phyloP scores from a whole-genome alignment of 139 green algal species.

The Tetradesmus obliquus region DNA sequence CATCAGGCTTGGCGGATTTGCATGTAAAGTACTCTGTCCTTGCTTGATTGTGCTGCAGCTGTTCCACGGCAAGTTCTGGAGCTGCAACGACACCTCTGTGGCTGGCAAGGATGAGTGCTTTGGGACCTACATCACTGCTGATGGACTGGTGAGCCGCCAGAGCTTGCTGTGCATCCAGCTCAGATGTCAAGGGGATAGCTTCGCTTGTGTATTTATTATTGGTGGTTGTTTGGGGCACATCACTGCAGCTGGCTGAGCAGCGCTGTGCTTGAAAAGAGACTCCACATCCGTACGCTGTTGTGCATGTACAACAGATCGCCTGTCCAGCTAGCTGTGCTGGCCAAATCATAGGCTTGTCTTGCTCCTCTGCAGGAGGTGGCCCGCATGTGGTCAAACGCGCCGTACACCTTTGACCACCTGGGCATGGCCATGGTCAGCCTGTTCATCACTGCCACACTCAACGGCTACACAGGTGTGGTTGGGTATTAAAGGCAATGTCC shows the following conservation, averaged over 20 bases:
- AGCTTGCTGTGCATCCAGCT: neutral
- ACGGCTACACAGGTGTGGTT: constrained; percentile 73
- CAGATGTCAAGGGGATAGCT: too few species aligned
- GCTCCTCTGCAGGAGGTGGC: constrained; percentile 24
- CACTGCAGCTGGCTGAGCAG: too few species aligned
- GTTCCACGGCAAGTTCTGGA: constrained; percentile 53
- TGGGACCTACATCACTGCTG: constrained; percentile 58
- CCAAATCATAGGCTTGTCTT: neutral
- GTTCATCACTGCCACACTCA: constrained; percentile 82
- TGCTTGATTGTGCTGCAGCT: constrained; percentile 19
- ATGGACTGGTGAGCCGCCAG: constrained; percentile 14
- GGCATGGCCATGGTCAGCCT: constrained; percentile 73
- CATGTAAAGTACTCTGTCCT: neutral
- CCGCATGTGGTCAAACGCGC: constrained; percentile 64
- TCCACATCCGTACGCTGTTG: neutral
- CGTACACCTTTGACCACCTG: constrained; percentile 88
- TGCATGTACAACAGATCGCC: neutral
- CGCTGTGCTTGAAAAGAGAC: too few species aligned
- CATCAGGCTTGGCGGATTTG: neutral
- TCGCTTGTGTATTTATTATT: too few species aligned
- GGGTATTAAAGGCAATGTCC: too few species aligned
- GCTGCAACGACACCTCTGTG: constrained; percentile 81
- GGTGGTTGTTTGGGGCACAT: too few species aligned
- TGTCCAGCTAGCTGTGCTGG: neutral
- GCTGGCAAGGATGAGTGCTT: constrained; percentile 57